These are phyloP conservation scores for Colletotrichum chrysophilum DNA, from an alignment of 2,329 filamentous ascomycete species.

Conservation along the genomic window DNA sequence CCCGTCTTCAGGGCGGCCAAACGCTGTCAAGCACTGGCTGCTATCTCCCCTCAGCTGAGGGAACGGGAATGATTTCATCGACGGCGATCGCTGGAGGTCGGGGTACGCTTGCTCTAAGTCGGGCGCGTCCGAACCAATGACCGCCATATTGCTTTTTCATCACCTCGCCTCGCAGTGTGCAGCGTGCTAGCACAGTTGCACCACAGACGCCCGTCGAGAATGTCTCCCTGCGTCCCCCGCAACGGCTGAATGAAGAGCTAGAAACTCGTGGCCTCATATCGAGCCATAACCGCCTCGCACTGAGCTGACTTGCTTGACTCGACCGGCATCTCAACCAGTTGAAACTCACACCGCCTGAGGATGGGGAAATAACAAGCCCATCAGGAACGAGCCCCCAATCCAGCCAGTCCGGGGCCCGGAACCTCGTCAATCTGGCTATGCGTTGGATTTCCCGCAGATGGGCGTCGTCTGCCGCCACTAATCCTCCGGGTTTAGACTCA, in stretches of 20 bases:
- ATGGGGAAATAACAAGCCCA: not conserved
- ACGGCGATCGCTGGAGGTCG: not conserved
- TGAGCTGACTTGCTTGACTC: not conserved
- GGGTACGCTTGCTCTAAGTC: not conserved
- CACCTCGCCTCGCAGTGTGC: not conserved
- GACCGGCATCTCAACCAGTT: not conserved
- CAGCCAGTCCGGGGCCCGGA: not conserved
- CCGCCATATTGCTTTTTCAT: not conserved
- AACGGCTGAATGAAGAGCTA: not conserved
- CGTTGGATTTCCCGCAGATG: constrained; percentile 5
- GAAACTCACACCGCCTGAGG: constrained; percentile 5
- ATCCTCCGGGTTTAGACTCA: not conserved
- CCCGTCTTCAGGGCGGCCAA: not conserved
- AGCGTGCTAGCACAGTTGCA: not conserved
- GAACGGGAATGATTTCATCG: constrained; percentile 2
- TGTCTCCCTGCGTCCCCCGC: constrained; percentile 13
- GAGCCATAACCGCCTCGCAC: not conserved
- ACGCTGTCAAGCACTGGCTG: not conserved
- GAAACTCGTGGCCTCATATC: not conserved
- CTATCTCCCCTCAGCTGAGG: not conserved
- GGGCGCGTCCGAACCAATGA: not conserved
- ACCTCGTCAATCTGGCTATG: constrained; percentile 5
- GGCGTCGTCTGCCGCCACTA: not conserved
- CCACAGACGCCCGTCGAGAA: not conserved
- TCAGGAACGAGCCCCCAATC: not conserved